A percentile compares a stretch with the other conserved stretches of the same genome.
Conservation (phyloP, 2,329 filamentous ascomycete species). For the Aureobasidium sp. region DNA sequence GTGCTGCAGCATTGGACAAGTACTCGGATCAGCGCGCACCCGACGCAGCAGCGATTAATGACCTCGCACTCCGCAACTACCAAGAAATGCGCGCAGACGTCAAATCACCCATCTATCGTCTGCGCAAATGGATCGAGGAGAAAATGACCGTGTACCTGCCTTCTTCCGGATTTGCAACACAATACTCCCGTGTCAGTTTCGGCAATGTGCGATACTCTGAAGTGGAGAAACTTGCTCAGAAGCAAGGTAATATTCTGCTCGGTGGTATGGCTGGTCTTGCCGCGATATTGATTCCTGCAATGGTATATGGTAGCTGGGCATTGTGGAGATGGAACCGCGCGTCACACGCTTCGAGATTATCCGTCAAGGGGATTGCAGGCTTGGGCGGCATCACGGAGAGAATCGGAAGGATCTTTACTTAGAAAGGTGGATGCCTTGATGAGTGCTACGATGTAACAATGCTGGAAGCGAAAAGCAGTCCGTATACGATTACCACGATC, state of each 20-base stretch:
- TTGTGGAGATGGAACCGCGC: slow-evolving; percentile 24
- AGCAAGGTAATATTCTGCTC: slow-evolving; percentile 51
- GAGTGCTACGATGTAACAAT: neutral
- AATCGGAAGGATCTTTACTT: slow-evolving; percentile 22
- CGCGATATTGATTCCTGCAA: slow-evolving; percentile 27
- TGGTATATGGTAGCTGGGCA: slow-evolving; percentile 25
- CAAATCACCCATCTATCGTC: slow-evolving; percentile 64
- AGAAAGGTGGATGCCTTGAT: neutral
- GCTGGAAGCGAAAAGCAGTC: no score
- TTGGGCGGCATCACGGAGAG: slow-evolving; percentile 18
- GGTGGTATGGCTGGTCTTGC: slow-evolving; percentile 43
- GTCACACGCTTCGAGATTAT: neutral
- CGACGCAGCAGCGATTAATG: slow-evolving; percentile 85
- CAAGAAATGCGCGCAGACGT: slow-evolving; percentile 88
- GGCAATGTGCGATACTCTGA: slow-evolving; percentile 87
- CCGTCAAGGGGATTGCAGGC: slow-evolving; percentile 11
- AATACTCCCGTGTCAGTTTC: slow-evolving; percentile 89
- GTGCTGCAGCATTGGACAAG: slow-evolving; percentile 52
- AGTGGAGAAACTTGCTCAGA: slow-evolving; percentile 61
- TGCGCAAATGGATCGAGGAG: slow-evolving; percentile 85
- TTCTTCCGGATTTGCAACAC: slow-evolving; percentile 76
- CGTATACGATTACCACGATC: no score
- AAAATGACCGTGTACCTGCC: slow-evolving; percentile 70
- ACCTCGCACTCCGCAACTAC: slow-evolving; percentile 86
- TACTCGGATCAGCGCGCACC: slow-evolving; percentile 69